Evolutionary conservation across 2,329 filamentous ascomycete genomes (phyloP).

Genomic region (Elsinoe australis): DNA sequence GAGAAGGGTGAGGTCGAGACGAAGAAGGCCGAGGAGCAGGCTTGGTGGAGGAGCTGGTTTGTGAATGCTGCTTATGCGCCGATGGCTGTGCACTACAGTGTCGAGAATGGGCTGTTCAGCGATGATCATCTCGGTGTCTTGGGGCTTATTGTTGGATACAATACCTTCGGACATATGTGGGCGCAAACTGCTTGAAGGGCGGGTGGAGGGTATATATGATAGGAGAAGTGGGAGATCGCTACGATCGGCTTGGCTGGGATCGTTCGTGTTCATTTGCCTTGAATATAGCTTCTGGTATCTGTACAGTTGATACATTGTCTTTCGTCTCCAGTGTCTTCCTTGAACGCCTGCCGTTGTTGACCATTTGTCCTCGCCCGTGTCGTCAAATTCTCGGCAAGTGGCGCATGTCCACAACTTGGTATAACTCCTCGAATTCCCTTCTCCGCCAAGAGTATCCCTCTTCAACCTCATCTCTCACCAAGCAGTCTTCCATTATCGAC

Average conservation of each 20-base stretch:
- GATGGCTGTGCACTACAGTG: conserved; percentile 20
- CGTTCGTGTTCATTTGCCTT: not conserved
- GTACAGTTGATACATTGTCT: not conserved
- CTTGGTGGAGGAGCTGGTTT: conserved; percentile 19
- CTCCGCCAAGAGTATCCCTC: no score
- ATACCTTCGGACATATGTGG: conserved; percentile 20
- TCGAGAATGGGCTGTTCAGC: conserved; percentile 18
- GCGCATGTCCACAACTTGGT: no score
- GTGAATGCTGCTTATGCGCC: conserved; percentile 20
- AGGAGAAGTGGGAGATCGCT: not conserved
- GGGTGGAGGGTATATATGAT: not conserved
- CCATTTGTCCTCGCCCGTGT: not conserved
- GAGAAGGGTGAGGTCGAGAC: conserved; percentile 37
- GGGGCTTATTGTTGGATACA: conserved; percentile 17
- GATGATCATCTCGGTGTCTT: conserved; percentile 18
- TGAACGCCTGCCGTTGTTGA: not conserved
- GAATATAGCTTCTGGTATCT: not conserved
- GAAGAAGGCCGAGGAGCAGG: conserved; percentile 40
- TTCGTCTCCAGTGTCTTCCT: not conserved
- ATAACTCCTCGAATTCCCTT: no score
- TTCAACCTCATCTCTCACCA: no score
- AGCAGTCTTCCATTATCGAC: no score
- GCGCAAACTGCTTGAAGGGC: conserved; percentile 12
- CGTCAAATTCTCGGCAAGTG: no score
- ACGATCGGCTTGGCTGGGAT: not conserved